Evolutionary conservation across 805 yeast species (phyloP).

Genomic region (Candida tibetensis): DNA sequence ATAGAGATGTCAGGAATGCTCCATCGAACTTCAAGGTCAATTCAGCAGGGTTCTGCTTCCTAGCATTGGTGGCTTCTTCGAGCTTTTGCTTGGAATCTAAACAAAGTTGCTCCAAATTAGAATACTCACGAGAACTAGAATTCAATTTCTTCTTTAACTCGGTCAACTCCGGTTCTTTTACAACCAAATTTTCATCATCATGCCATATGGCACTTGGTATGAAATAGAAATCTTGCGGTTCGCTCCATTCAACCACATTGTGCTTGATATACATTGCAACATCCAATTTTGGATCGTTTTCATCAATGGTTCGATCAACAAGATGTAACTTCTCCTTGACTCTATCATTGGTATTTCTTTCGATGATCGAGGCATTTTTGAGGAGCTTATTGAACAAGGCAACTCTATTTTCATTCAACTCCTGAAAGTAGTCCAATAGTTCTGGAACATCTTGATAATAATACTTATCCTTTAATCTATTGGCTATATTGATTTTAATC

Average conservation of each 20-base stretch:
- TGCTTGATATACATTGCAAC: constrained; percentile 92
- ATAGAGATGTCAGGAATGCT: constrained; percentile 50
- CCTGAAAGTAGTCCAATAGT: constrained; percentile 78
- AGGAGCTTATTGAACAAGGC: constrained; percentile 66
- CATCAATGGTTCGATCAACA: constrained; percentile 56
- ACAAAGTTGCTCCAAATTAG: constrained; percentile 41
- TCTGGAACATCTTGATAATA: constrained; percentile 93
- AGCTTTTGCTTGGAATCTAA: constrained; percentile 48
- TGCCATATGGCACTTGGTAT: constrained; percentile 95
- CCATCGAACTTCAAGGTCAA: constrained; percentile 55
- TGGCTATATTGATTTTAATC: constrained; percentile 77
- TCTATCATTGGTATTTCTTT: constrained; percentile 45
- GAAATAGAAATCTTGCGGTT: constrained; percentile 81
- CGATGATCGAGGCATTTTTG: constrained; percentile 59
- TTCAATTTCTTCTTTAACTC: constrained; percentile 54
- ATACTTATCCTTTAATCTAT: constrained; percentile 88
- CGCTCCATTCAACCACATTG: constrained; percentile 71
- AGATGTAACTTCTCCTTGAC: constrained; percentile 49
- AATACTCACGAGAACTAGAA: constrained; percentile 34
- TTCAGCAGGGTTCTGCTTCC: constrained; percentile 31
- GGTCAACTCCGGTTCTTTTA: constrained; percentile 55
- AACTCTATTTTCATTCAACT: constrained; percentile 76
- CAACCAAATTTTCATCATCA: constrained; percentile 78
- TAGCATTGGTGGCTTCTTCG: constrained; percentile 40
- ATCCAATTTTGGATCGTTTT: constrained; percentile 72